Evolutionary conservation across 192 early-diverging fungal genomes (phyloP), one percentile per base, ranked within the genome.

Genomic region (Umbelopsis isabellina): DNA sequence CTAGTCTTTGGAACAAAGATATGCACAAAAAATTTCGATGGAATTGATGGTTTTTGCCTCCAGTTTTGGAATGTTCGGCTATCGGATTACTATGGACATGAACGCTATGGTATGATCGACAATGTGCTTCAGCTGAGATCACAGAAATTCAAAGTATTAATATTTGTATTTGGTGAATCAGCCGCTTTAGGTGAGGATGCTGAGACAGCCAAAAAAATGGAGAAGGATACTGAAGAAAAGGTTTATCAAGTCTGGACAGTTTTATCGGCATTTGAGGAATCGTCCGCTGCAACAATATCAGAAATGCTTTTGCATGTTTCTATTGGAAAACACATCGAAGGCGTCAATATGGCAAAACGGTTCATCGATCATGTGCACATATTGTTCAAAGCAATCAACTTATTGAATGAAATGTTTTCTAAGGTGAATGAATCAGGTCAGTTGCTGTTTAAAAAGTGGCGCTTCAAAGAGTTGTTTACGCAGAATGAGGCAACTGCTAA

Each of bases 231-330:
- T 61, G 92, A 96, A 67, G 90, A 97, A 68, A 92, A 95, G 75
- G 93, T 93, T n/a, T 91, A 85, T 53, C 80, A 84, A 48, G 92
- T 97, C 33, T 88, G 93, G 81, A 85, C 87, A n/a, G 90, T 95
- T 6, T 78, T 95, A 21, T 90, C 90, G 8, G 86, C 86, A 12
- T 97, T 93, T 82, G 94, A 97, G 66, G 94, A 96, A 68, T 92
- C 92, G 1, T 87, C 91, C 1, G 93, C 94, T 0, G 87, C 91
- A 4, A 93, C 90, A 80, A 95, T 97, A 68, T 91, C 91, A 7
- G 92, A 93, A 46, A 97, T 95, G 88, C 83, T 97, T 13, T 68
- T 93, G 66, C 87, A 91, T 66, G 86, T 96, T 46, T 87, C 92
- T 1, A 83, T 88, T 48, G 86, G 89, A 46, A 81, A 82, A 46